Percentiles rank a stretch among this genome's conserved stretches.
phyloP scores from a whole-genome alignment of 1,284 basidiomycete species.

The Rhodotorula sp. region DNA sequence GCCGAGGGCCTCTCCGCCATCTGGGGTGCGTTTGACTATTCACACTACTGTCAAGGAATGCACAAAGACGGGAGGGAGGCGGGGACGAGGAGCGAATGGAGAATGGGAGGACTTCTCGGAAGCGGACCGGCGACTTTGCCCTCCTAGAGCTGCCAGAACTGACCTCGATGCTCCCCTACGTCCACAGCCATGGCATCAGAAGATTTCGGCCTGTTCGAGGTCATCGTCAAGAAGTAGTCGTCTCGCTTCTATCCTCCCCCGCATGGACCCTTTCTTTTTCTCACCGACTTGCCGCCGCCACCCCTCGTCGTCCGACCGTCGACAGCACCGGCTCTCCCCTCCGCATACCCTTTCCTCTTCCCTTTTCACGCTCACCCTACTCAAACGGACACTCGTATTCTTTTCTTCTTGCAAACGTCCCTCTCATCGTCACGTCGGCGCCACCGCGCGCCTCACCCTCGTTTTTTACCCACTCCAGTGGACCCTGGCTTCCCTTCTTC shows the following conservation, averaged over 20 bases:
- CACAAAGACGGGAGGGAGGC: no score
- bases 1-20: conserved; percentile 50
- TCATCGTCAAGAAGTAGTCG: conserved; percentile 39
- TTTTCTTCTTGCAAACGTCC: neutral
- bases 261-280: neutral
- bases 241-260: no score
- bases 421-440: neutral
- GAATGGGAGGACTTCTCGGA: no score
- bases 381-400: neutral
- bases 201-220: conserved; percentile 39
- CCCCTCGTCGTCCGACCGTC: neutral
- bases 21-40: conserved; percentile 31
- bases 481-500: no score
- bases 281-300: neutral
- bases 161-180: no score
- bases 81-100: no score
- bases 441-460: no score
- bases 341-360: neutral
- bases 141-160: no score
- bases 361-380: neutral
- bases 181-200: conserved; percentile 46
- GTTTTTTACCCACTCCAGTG: no score
- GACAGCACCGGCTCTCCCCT: neutral
- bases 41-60: no score
- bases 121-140: no score